Percentiles rank a stretch among this genome's conserved stretches.
Evolutionary conservation across 768 basidiomycete genomes (phyloP).

Genomic region (Xerocomellus chrysenteron): DNA sequence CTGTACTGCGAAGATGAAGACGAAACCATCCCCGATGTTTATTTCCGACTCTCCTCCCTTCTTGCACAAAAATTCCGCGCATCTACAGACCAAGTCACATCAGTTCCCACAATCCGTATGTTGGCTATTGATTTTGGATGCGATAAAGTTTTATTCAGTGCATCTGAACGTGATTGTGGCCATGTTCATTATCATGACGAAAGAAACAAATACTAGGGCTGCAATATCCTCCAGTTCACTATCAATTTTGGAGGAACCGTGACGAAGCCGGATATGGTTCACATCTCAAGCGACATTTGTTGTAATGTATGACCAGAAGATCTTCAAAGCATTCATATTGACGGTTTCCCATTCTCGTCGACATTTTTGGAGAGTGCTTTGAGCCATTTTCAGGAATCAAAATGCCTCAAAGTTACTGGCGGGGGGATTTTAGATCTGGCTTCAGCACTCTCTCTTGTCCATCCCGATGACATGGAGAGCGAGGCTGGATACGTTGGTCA

Average conservation of each 20-base stretch:
- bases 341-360: not conserved
- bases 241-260: not conserved
- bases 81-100: not conserved
- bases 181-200: too few species aligned
- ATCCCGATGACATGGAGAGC: too few species aligned
- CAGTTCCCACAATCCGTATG: not conserved
- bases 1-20: not conserved
- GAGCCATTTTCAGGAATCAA: not conserved
- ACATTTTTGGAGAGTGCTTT: not conserved
- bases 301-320: too few species aligned
- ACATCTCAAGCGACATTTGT: too few species aligned
- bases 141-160: not conserved
- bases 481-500: not conserved
- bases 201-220: not conserved
- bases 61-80: not conserved
- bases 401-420: not conserved
- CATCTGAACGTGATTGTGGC: not conserved
- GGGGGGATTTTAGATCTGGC: not conserved
- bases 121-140: not conserved
- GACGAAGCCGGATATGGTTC: too few species aligned
- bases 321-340: not conserved
- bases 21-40: not conserved
- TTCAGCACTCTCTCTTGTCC: not conserved
- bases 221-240: not conserved
- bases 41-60: not conserved